Conservation (phyloP, 2,329 filamentous ascomycete species). For the Cordyceps farinosa region DNA sequence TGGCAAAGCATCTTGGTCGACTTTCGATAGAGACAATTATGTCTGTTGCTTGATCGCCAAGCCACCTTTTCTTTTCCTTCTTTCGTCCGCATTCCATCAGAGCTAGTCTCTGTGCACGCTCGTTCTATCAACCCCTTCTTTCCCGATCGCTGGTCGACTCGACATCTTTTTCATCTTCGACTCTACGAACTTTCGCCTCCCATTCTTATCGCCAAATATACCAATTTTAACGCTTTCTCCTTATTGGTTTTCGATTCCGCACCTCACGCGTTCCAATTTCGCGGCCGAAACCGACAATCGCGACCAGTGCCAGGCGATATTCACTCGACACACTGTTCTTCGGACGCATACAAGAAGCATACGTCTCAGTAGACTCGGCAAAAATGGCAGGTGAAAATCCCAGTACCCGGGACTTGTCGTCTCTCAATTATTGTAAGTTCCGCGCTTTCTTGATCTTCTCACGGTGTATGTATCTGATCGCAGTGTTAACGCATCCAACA, state of each 20-base stretch:
- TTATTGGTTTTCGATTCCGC: not conserved
- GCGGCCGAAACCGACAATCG: not conserved
- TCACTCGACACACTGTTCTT: not conserved
- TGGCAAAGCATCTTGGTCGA: not conserved
- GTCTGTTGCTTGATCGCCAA: slow-evolving; percentile 31
- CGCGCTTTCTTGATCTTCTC: not conserved
- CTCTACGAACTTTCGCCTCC: not conserved
- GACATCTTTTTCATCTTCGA: slow-evolving; percentile 1
- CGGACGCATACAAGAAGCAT: not conserved
- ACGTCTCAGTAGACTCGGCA: not conserved
- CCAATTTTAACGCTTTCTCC: not conserved
- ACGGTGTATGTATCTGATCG: not conserved
- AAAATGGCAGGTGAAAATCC: not conserved
- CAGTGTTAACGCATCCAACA: not conserved
- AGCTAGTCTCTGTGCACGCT: slow-evolving; percentile 49
- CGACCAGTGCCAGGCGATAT: not conserved
- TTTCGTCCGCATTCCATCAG: slow-evolving; percentile 26
- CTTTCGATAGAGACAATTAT: slow-evolving; percentile 26
- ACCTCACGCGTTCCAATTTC: not conserved
- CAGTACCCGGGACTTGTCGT: slow-evolving; percentile 10
- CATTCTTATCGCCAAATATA: not conserved
- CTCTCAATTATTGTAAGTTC: slow-evolving; percentile 14
- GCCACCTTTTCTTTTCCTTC: slow-evolving; percentile 24
- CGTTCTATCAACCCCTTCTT: slow-evolving; percentile 33
- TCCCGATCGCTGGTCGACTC: slow-evolving; percentile 22